Base-by-base conservation (phyloP, 2,329 filamentous ascomycete genomes). In the Arthrinium phaeospermum region DNA sequence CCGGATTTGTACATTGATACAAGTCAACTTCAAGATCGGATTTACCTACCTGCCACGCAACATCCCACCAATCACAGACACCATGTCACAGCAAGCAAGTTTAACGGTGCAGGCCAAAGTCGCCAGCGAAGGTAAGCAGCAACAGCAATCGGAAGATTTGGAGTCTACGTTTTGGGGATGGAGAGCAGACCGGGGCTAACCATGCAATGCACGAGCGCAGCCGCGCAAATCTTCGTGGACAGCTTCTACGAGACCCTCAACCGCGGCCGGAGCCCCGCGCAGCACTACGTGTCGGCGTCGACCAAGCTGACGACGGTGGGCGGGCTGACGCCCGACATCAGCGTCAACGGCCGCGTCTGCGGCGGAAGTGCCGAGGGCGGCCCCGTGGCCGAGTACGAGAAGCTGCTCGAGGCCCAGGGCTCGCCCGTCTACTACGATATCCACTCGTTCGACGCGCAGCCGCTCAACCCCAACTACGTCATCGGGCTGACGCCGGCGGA, bases 221-320 rank as follows among this genome's bases (percentile, higher is more conserved):
- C 91, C 73, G 92, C 94, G 70, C 89, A 92, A 76, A 85, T 83
- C 71, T 96, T 97, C 78, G 87, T 92, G 75, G 90, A 92, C 74
- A 86, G 88, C 74, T 97, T 93, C 85, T 97, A 97, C 84, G 86
- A 88, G 41, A 88, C 92, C n/a, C 85, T 97, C 70, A 91, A 92
- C 81, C 88, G 86, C 72, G 86, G 88, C 74, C 82, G 84, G 61
- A 84, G 85, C 13, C 87, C 97, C 19, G 80, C 88, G 24, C 83
- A 85, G n/a, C 97, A 91, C 86, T 97, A 97, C 85, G 84, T 91
- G 75, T 89, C 89, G 79, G 82, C 86, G 69, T 89, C 88, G 34
- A 76, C 86, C 14, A 84, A 86, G 73, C 89, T 90, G 74, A 79
- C 79, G n/a, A 73, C 81, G 16, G 83, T 88, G n/a, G 41, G 45